Evolutionary conservation across 139 green algal species (phyloP), one percentile per base, ranked within the genome.

Genomic region (Edaphochlamys debaryana): DNA sequence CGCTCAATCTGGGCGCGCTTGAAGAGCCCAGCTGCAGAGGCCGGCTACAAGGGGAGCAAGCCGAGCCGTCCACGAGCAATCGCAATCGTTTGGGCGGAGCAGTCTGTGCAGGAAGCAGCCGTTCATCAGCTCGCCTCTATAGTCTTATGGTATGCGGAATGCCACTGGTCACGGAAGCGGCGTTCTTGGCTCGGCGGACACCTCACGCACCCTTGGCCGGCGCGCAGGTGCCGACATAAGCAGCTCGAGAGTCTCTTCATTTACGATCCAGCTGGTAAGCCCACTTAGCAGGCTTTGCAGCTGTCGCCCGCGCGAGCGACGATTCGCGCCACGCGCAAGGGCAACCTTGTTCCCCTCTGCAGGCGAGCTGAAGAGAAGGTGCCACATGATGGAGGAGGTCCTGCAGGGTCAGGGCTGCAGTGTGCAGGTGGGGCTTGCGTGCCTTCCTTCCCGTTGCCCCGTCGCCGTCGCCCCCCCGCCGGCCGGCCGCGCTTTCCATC

Each of bases 61-160:
- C 63, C 76, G 0, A n/a, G 34, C 6, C 76, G 20, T 41, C 76
- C 76, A 11, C 70, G 13, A 19, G 63, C 76, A 38, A 37, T 82
- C 30, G 76, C 76, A 6, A n/a, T 82, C 11, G 64, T 82, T 30
- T 82, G 76, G 76, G 76, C 76, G 0, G 76, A 82, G 38, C 42
- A 36, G 3, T 13, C 9, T 1, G 34, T 66, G 6, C 3, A 73
- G 6, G 62, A 73, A 1, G 45, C 42, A 20, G 45, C 76, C 19
- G 40, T 67, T 0, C 50, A 73, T 30, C 42, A 67, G 48, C 45
- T 82, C n/a, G 63, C 76, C 30, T 42, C 62, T 22, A 82, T 82
- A 6, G 19, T 82, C 2, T 34, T 15, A 72, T 82, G 75, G 75
- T 82, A 71, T 56, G 40, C 52, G n/a, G 40, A 15, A 23, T 3